Base-by-base conservation (phyloP, 1,284 basidiomycete species). In the Cryptococcus floricola region DNA sequence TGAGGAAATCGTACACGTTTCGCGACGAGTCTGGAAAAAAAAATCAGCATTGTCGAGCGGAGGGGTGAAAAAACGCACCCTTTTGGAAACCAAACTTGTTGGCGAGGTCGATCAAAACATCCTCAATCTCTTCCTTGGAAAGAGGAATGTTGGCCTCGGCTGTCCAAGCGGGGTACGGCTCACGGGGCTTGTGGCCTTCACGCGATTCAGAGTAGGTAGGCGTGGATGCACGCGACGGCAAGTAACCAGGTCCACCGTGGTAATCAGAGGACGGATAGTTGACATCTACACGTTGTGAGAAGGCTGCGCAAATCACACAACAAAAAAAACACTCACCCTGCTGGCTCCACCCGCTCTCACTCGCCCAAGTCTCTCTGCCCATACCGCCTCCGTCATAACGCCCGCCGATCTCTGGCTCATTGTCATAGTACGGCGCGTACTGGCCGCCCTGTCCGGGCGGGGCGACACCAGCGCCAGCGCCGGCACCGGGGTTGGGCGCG, bases 61-160 rank as follows among this genome's bases (percentile, higher is more conserved):
- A 23, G 23, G 23, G 27, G 16, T 16, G n/a, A 6, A 25, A 19
- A 8, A 25, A 80, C 84, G 52, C 65, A 89, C 89, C 89, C 87
- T 92, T 81, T 88, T 94, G 95, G 76, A 99, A 98, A 64, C 95
- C 96, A 78, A 98, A 99, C 80, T 98, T 99, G 82, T 98, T 93
- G 38, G 93, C 88, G 25, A 98, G 82, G 79, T 98, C 96, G 60
- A 98, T 87, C 71, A 98, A 92, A 53, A 98, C 91, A 74, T 99
- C 95, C 78, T 98, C 95, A 58, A 98, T 98, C 80, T 98, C 96
- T 68, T 98, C 95, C 80, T 97, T 98, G 37, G 92, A 93, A 12
- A 98, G 81, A 13, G 95, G 95, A 59, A 97, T 96, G 67, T 92
- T 86, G 51, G 90, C 87, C 58, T 97, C 93, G 43, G 86, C 79